Evolutionary conservation across 306 rosid species (phyloP).

Genomic region (Albizia julibrissin): DNA sequence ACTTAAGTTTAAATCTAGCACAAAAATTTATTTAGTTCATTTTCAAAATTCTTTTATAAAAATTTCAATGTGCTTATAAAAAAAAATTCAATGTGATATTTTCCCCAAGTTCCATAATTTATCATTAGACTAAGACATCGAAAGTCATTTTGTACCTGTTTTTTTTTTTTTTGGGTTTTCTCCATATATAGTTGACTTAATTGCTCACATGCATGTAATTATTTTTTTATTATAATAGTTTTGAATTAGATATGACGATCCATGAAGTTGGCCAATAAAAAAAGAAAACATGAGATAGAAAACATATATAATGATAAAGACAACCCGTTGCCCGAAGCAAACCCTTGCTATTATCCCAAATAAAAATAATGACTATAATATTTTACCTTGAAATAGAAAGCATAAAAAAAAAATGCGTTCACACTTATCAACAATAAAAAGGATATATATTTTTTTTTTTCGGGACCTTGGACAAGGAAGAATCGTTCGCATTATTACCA

Average conservation of each 20-base stretch:
- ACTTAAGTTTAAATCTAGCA: neutral
- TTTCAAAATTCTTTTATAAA: neutral
- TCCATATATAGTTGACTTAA: neutral
- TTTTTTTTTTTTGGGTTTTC: too few relatives aligned
- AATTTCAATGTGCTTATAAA: neutral
- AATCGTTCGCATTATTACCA: neutral
- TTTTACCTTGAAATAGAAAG: too few relatives aligned
- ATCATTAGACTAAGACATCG: too few relatives aligned
- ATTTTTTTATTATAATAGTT: too few relatives aligned
- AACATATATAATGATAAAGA: neutral
- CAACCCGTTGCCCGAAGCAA: neutral
- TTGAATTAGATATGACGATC: too few relatives aligned
- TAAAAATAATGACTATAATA: too few relatives aligned
- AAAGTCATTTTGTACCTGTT: too few relatives aligned
- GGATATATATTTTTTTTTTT: neutral
- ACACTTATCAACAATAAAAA: too few relatives aligned
- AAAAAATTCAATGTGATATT: neutral
- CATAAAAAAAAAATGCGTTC: neutral
- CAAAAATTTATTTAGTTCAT: too few relatives aligned
- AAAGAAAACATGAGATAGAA: neutral
- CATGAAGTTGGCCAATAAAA: too few relatives aligned
- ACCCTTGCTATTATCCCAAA: neutral
- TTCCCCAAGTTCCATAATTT: neutral
- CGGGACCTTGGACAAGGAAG: neutral
- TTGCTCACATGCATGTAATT: too few relatives aligned